These are phyloP conservation scores for Ophiostoma ulmi DNA, from an alignment of 2,329 filamentous ascomycete species.

Conservation along the genomic window DNA sequence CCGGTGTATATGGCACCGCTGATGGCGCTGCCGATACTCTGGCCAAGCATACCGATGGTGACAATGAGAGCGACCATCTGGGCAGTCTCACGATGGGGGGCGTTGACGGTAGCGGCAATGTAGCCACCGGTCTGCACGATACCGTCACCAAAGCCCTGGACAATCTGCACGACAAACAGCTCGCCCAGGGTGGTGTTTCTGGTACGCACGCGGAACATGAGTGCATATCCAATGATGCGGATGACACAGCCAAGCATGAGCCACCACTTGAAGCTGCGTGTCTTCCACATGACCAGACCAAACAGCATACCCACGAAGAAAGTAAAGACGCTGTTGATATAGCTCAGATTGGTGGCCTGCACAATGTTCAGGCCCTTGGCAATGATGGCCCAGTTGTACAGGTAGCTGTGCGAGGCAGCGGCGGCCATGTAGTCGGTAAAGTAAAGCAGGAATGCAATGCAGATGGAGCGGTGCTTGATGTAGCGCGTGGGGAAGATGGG, in stretches of 20 bases:
- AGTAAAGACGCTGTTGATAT: constrained; percentile 23
- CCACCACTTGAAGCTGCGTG: constrained; percentile 24
- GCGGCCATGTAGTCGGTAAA: constrained; percentile 28
- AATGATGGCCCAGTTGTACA: constrained; percentile 24
- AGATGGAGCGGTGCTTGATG: constrained; percentile 41
- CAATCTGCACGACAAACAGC: constrained; percentile 21
- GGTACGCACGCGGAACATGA: constrained; percentile 23
- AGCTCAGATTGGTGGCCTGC: constrained; percentile 21
- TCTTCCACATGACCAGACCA: constrained; percentile 22
- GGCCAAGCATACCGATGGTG: constrained; percentile 22
- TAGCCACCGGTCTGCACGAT: constrained; percentile 24
- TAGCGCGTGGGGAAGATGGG: constrained; percentile 45
- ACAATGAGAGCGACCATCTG: constrained; percentile 23
- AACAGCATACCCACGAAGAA: constrained; percentile 23
- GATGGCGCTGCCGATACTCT: constrained; percentile 23
- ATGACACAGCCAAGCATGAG: constrained; percentile 22
- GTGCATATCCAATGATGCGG: constrained; percentile 24
- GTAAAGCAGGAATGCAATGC: constrained; percentile 38
- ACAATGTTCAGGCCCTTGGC: constrained; percentile 20
- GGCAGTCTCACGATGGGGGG: constrained; percentile 23
- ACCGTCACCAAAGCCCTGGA: constrained; percentile 21
- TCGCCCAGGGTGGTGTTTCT: constrained; percentile 17
- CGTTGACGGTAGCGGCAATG: constrained; percentile 22
- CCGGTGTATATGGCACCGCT: constrained; percentile 26
- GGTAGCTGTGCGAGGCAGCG: constrained; percentile 21